Percentiles rank a stretch among this genome's conserved stretches.
phyloP scores from a whole-genome alignment of 2,329 filamentous ascomycete genomes.

The Exophiala bonariae region DNA sequence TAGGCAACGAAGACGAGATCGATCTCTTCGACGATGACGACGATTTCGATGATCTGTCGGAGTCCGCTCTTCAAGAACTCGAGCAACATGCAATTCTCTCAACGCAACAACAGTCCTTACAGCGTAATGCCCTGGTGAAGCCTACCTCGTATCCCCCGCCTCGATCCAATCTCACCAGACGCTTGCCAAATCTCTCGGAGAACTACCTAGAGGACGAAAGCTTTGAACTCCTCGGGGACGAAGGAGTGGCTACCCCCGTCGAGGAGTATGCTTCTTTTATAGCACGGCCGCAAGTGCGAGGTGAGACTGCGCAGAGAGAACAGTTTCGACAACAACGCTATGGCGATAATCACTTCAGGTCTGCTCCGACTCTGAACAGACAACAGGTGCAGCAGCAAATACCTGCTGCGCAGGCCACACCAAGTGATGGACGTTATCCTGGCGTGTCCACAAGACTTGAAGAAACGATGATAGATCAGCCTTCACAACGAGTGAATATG shows the following conservation, averaged over 20 bases:
- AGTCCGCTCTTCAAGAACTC: constrained; percentile 43
- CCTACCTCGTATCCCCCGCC: constrained; percentile 10
- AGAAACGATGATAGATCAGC: constrained; percentile 6
- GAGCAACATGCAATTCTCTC: constrained; percentile 47
- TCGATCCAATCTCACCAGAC: constrained; percentile 8
- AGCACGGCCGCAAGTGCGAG: constrained; percentile 7
- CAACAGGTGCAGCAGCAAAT: constrained; percentile 2
- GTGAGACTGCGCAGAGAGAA: constrained; percentile 27
- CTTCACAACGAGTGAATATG: constrained; percentile 23
- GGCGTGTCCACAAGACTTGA: constrained; percentile 11
- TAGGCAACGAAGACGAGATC: constrained; percentile 47
- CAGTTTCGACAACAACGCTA: constrained; percentile 29
- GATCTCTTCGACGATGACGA: constrained; percentile 46
- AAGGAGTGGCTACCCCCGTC: constrained; percentile 27
- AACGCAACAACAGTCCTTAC: constrained; percentile 35
- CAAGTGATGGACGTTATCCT: constrained; percentile 5
- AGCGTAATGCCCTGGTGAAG: constrained; percentile 1
- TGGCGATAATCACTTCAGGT: constrained; percentile 13
- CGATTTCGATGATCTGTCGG: constrained; percentile 45
- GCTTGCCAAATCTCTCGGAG: constrained; percentile 3
- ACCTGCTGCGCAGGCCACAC: neutral
- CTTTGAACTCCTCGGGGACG: constrained; percentile 43
- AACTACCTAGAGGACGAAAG: constrained; percentile 40
- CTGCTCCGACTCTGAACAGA: neutral
- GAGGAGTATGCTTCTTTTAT: constrained; percentile 26